Base-by-base conservation (phyloP, 2,329 filamentous ascomycete genomes). In the Nectriaceae sp. region DNA sequence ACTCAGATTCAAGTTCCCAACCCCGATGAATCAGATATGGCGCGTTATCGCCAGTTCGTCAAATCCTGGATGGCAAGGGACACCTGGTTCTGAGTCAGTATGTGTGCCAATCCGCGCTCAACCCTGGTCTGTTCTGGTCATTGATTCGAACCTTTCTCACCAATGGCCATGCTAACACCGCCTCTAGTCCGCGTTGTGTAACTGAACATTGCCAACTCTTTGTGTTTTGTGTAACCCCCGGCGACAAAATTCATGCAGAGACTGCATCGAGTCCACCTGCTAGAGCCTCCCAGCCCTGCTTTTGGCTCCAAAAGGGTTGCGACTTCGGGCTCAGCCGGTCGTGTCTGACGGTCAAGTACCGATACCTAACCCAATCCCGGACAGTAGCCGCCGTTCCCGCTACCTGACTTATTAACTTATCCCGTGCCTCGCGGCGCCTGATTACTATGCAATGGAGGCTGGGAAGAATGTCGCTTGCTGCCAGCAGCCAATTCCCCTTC, bases 221-320 rank as follows among this genome's bases (percentile, higher is more conserved):
- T 55, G 53, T 50, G 36, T 55, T 46, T 53, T 44, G 59, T 62
- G 59, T 57, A 48, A 62, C 59, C 52, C 44, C 49, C 53, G 22
- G 42, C 55, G 57, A 49, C 42, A 44, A 59, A 42, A 52, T 44
- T 45, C 46, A 52, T 52, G 47, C 49, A 49, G 47, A 53, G 42
- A 50, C 45, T 40, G 54, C 44, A 50, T 42, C 37, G 38, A 51
- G 40, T 13, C 24, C 24, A 13, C 24, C 24, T 6, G 6, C 24
- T 29, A n/a, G n/a, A n/a, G n/a, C n/a, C n/a, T n/a, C n/a, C n/a
- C n/a, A n/a, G n/a, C n/a, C n/a, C n/a, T n/a, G n/a, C n/a, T n/a
- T n/a, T n/a, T n/a, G n/a, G n/a, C 24, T 29, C 13, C 6, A 29
- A 6, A 29, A 13, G 24, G 24, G 24, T 13, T 29, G 24, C 24